phyloP scores from a whole-genome alignment of 2,329 filamentous ascomycete genomes.

The Aspergillus thermomutatus region DNA sequence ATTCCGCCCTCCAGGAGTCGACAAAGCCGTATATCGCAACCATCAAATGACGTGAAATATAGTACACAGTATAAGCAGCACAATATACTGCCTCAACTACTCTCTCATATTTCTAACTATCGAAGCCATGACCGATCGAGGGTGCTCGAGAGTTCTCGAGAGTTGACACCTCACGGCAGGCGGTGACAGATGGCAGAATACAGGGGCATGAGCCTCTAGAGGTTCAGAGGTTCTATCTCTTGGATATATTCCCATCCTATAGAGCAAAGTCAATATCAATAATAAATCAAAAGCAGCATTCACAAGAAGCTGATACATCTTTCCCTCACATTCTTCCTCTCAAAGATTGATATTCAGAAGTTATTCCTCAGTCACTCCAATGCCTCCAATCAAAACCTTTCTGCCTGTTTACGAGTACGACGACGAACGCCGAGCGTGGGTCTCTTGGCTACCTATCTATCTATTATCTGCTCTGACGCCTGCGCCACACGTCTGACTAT shows the following conservation, averaged over 20 bases:
- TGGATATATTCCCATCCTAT: neutral
- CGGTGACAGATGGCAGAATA: neutral
- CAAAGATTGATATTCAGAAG: neutral
- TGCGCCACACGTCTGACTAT: neutral
- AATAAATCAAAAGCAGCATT: neutral
- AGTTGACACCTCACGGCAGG: neutral
- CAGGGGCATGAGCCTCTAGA: no score
- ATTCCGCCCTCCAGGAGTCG: no score
- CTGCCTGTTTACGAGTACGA: neutral
- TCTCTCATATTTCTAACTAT: neutral
- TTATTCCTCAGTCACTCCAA: neutral
- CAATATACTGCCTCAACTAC: neutral
- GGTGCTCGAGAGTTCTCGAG: neutral
- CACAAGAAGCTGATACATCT: neutral
- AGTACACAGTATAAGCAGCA: neutral
- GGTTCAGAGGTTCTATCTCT: neutral
- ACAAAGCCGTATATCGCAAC: no score
- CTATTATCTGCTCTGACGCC: neutral
- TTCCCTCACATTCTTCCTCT: no score
- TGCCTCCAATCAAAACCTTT: neutral
- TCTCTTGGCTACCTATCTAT: neutral
- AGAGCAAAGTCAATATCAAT: neutral
- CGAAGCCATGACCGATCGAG: neutral
- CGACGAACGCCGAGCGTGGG: neutral
- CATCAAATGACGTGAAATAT: neutral